A percentile compares a stretch with the other conserved stretches of the same genome.
Conservation (phyloP, 805 yeast species). For the Priceomyces melissophilus region DNA sequence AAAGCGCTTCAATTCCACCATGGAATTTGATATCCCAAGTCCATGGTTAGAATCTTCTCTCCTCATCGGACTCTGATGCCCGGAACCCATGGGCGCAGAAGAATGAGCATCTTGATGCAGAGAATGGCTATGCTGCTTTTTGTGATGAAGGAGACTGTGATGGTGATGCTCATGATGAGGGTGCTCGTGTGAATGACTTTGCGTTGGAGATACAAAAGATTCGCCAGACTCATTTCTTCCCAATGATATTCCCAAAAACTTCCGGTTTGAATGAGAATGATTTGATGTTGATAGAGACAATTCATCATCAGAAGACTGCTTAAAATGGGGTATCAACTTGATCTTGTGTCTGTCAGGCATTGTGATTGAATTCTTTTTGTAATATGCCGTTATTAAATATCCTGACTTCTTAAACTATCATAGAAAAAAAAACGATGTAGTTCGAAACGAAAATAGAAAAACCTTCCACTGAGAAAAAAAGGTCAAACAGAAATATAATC, state of each 20-base stretch:
- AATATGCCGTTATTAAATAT: background rate
- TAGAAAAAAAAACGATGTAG: no score
- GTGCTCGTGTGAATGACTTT: slow-evolving; percentile 31
- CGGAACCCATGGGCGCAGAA: slow-evolving; percentile 9
- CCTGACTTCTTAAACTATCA: no score
- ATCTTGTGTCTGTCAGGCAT: slow-evolving; percentile 46
- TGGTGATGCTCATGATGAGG: slow-evolving; percentile 8
- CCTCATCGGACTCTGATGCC: slow-evolving; percentile 8
- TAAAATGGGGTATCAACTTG: slow-evolving; percentile 39
- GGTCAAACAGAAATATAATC: no score
- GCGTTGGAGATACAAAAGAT: slow-evolving; percentile 31
- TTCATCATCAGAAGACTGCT: slow-evolving; percentile 24
- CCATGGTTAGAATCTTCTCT: slow-evolving; percentile 28
- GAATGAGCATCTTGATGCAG: slow-evolving; percentile 3
- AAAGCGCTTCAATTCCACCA: slow-evolving; percentile 71
- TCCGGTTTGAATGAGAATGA: slow-evolving; percentile 21
- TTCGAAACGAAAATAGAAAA: no score
- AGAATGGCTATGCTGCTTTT: slow-evolving; percentile 2
- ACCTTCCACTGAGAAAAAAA: no score
- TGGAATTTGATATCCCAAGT: slow-evolving; percentile 43
- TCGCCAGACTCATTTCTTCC: slow-evolving; percentile 42
- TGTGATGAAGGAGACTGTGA: background rate
- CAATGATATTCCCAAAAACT: slow-evolving; percentile 39
- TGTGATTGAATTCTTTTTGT: background rate
- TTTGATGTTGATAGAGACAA: slow-evolving; percentile 31